A percentile compares a stretch with the other conserved stretches of the same genome.
Evolutionary conservation across 2,329 filamentous ascomycete species (phyloP).

Genomic region (Aspergillus sp.): DNA sequence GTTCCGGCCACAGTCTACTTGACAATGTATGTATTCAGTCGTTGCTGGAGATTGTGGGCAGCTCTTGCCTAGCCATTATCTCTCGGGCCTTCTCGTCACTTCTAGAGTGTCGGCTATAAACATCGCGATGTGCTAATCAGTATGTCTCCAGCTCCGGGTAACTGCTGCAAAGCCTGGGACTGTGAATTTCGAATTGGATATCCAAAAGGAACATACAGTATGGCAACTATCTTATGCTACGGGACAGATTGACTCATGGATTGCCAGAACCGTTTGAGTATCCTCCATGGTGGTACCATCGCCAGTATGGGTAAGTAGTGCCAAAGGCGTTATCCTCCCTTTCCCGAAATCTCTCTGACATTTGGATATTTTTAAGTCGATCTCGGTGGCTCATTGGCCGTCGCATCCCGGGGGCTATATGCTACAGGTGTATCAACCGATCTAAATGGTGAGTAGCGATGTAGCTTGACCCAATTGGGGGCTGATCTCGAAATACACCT

Average conservation of each 20-base stretch:
- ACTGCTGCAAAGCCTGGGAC: constrained; percentile 60
- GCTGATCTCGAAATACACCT: not conserved
- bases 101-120: not conserved
- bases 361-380: constrained; percentile 48
- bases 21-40: constrained; percentile 39
- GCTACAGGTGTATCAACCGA: constrained; percentile 68
- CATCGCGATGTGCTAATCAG: constrained; percentile 8
- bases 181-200: constrained; percentile 65
- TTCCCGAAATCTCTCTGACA: not conserved
- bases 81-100: not conserved
- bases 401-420: constrained; percentile 64
- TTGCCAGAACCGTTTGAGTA: constrained; percentile 61
- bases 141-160: constrained; percentile 53
- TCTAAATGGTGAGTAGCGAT: constrained; percentile 51
- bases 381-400: constrained; percentile 64
- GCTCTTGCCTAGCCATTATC: not conserved
- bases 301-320: constrained; percentile 54
- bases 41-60: not conserved
- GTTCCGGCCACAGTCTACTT: constrained; percentile 27
- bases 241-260: constrained; percentile 2
- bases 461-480: not conserved
- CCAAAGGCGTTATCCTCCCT: not conserved
- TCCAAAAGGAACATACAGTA: constrained; percentile 66
- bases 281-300: constrained; percentile 67
- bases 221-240: constrained; percentile 13